phyloP scores from a whole-genome alignment of 305 asterid species.

The Fraxinus greggii region DNA sequence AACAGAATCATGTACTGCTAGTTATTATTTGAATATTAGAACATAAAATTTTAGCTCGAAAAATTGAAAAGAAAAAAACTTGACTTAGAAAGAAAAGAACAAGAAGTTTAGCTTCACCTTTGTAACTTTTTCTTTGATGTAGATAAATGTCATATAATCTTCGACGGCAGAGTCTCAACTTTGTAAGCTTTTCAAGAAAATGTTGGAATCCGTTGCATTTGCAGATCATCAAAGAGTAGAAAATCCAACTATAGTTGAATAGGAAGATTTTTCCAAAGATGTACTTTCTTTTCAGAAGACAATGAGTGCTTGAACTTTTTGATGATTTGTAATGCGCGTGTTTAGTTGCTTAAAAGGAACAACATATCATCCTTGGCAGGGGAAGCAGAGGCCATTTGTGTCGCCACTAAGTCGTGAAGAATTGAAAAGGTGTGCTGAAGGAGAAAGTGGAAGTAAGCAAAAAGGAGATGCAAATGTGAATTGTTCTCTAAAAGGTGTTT shows the following conservation, averaged over 20 bases:
- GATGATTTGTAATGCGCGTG: neutral
- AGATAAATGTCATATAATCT: neutral
- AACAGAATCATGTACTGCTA: neutral
- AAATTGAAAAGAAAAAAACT: neutral
- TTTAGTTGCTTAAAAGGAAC: neutral
- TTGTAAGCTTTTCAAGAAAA: neutral
- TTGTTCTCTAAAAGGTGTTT: constrained; percentile 44
- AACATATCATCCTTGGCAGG: constrained; percentile 35
- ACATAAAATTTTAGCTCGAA: neutral
- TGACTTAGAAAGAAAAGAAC: neutral
- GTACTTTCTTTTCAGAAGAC: neutral
- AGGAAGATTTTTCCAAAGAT: neutral
- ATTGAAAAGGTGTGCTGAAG: constrained; percentile 20
- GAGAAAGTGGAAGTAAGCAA: constrained; percentile 23
- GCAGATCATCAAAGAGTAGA: neutral
- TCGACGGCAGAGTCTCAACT: neutral
- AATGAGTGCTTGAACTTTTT: neutral
- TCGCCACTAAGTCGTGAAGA: constrained; percentile 30
- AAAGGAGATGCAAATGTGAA: constrained; percentile 33
- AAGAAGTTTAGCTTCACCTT: constrained; percentile 4
- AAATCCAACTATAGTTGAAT: neutral
- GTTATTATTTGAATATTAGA: neutral
- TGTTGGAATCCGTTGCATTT: neutral
- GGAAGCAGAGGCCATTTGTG: constrained; percentile 36
- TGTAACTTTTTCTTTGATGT: neutral